Evolutionary conservation across 1,139 yeast species (phyloP).

Genomic region (Zygotorulaspora mrakii): DNA sequence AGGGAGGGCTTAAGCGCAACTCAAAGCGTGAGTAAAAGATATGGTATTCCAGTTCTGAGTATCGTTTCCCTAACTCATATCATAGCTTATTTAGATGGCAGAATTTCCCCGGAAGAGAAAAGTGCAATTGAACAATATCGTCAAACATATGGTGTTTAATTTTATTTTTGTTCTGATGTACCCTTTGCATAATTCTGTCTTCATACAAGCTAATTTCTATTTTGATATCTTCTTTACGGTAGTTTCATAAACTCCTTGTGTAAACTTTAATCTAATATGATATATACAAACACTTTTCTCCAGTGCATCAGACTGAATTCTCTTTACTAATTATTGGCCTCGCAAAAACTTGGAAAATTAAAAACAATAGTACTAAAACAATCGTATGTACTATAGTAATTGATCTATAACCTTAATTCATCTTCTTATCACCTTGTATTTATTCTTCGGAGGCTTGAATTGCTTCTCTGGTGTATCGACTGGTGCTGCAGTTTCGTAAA

Average conservation of each 20-base stretch:
- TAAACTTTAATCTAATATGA: constrained; percentile 11
- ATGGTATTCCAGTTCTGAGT: constrained; percentile 76
- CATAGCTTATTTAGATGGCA: constrained; percentile 55
- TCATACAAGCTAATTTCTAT: not conserved
- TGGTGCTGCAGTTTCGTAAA: constrained; percentile 56
- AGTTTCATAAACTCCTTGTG: constrained; percentile 6
- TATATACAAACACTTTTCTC: constrained; percentile 8
- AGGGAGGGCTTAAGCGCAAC: constrained; percentile 61
- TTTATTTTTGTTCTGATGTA: not conserved
- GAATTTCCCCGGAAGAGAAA: constrained; percentile 53
- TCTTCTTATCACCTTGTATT: constrained; percentile 40
- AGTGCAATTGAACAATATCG: constrained; percentile 60
- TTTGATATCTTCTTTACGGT: constrained; percentile 2
- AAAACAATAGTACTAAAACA: no score
- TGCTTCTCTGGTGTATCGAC: constrained; percentile 34
- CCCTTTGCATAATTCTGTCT: constrained; percentile 4
- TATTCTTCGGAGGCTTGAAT: constrained; percentile 44
- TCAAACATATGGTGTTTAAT: constrained; percentile 37
- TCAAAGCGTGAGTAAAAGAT: constrained; percentile 66
- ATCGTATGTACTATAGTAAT: constrained; percentile 1
- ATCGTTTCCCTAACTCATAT: constrained; percentile 78
- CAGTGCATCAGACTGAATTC: not conserved
- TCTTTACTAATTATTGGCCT: constrained; percentile 8
- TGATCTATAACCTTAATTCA: constrained; percentile 13
- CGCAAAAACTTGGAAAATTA: not conserved